Conservation (phyloP, 805 yeast species). For the Metschnikowia drakensbergensis region DNA sequence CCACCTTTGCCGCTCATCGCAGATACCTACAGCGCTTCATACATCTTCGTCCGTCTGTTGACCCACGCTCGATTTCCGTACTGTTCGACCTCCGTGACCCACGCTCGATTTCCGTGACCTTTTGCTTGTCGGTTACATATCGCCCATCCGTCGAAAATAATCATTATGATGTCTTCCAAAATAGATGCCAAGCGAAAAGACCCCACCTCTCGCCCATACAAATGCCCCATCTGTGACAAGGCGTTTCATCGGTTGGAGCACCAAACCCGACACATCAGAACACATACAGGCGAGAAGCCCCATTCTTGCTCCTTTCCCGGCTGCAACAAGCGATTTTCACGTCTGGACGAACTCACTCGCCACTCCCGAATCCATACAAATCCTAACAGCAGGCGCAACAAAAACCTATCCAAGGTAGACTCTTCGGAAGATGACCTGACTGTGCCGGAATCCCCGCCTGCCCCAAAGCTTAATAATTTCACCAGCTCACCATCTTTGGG, state of each 20-base stretch:
- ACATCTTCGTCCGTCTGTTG: no score
- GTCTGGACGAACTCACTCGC: slow-evolving; percentile 73
- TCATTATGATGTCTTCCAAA: slow-evolving; percentile 14
- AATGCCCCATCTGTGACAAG: slow-evolving; percentile 69
- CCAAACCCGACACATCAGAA: slow-evolving; percentile 73
- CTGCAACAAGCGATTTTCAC: slow-evolving; percentile 61
- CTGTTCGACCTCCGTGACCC: no score
- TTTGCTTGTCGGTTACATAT: neutral
- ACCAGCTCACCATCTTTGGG: slow-evolving; percentile 5
- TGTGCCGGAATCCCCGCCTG: neutral
- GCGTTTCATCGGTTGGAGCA: slow-evolving; percentile 76
- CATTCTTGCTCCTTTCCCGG: slow-evolving; percentile 72
- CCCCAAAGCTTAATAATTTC: neutral
- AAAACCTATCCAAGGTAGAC: slow-evolving; percentile 27
- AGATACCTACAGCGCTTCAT: no score
- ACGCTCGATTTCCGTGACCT: no score
- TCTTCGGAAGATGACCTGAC: neutral
- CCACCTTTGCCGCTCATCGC: no score
- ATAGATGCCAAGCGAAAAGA: slow-evolving; percentile 18
- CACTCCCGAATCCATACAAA: slow-evolving; percentile 71
- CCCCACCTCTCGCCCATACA: slow-evolving; percentile 49
- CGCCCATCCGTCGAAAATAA: neutral
- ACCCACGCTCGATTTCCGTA: no score
- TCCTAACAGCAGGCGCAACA: slow-evolving; percentile 62
- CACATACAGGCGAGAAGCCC: slow-evolving; percentile 81